A percentile compares a stretch with the other conserved stretches of the same genome.
Evolutionary conservation across 1,284 basidiomycete genomes (phyloP).

Genomic region (Cutaneotrichosporon daszewskae): DNA sequence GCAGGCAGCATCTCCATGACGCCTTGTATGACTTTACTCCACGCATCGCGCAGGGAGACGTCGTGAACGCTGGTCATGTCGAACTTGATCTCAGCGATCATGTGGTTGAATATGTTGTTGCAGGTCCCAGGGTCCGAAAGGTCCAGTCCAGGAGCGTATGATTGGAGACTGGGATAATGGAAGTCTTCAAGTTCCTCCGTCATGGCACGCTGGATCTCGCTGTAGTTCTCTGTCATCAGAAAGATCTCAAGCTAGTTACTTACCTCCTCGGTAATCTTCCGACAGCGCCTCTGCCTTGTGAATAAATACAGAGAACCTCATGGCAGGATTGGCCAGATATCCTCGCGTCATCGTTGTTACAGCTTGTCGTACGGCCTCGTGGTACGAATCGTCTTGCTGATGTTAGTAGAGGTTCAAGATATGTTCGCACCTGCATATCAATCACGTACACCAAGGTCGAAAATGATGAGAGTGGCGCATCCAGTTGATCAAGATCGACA

Average conservation of each 20-base stretch:
- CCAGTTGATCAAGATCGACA: slow-evolving; percentile 67
- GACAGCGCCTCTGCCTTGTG: slow-evolving; percentile 92
- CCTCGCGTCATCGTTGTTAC: slow-evolving; percentile 69
- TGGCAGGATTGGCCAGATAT: slow-evolving; percentile 66
- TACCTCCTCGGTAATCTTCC: slow-evolving; percentile 87
- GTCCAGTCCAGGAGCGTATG: slow-evolving; percentile 25
- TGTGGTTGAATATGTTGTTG: slow-evolving; percentile 34
- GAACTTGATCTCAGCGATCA: slow-evolving; percentile 47
- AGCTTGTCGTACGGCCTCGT: slow-evolving; percentile 67
- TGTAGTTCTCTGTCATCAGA: slow-evolving; percentile 66
- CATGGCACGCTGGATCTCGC: slow-evolving; percentile 79
- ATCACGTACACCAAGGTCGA: slow-evolving; percentile 88
- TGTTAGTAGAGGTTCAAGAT: background rate
- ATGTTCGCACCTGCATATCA: slow-evolving; percentile 82
- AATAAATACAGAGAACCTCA: slow-evolving; percentile 87
- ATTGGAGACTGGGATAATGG: slow-evolving; percentile 43
- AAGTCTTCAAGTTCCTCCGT: slow-evolving; percentile 72
- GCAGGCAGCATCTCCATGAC: slow-evolving; percentile 50
- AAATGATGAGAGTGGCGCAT: slow-evolving; percentile 65
- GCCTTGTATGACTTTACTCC: slow-evolving; percentile 51
- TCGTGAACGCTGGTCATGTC: slow-evolving; percentile 55
- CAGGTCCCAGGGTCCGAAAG: slow-evolving; percentile 33
- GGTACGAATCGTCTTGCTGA: slow-evolving; percentile 49
- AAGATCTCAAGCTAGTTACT: slow-evolving; percentile 21
- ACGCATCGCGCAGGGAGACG: slow-evolving; percentile 52